Conservation (phyloP, 345 rosid species). For the Gossypioides kirkii region DNA sequence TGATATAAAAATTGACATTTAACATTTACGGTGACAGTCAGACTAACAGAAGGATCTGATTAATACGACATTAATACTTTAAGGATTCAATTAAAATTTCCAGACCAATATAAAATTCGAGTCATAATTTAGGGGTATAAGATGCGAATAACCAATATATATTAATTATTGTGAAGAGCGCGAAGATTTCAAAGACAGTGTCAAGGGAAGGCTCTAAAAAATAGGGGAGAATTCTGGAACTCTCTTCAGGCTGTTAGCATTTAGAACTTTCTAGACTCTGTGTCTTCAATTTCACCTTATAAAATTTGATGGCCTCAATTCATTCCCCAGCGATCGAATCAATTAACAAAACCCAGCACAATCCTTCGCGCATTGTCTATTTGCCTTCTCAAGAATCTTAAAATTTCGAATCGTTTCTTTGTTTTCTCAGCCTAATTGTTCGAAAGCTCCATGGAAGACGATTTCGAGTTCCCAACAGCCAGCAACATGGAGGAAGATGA, state of each 20-base stretch:
- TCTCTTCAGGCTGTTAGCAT: background rate
- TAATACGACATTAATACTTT: too few species aligned
- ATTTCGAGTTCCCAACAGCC: conserved; percentile 33
- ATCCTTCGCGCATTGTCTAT: background rate
- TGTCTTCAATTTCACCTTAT: background rate
- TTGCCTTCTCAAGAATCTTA: background rate
- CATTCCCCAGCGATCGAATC: background rate
- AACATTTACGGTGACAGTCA: too few species aligned
- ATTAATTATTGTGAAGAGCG: background rate
- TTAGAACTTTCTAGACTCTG: background rate
- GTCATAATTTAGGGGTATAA: too few species aligned
- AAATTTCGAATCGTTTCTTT: too few species aligned
- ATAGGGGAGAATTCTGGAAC: background rate
- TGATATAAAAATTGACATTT: too few species aligned
- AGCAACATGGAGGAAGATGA: conserved; percentile 15
- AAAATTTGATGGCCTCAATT: background rate
- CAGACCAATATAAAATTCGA: too few species aligned
- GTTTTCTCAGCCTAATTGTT: too few species aligned
- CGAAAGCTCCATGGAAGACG: conserved; percentile 28
- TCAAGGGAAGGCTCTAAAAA: background rate
- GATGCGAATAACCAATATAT: too few species aligned
- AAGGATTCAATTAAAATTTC: too few species aligned
- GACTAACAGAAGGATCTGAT: too few species aligned
- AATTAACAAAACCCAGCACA: background rate
- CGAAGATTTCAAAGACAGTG: background rate